Conservation (phyloP, 1,139 yeast species). For the Yamadazyma triangularis region DNA sequence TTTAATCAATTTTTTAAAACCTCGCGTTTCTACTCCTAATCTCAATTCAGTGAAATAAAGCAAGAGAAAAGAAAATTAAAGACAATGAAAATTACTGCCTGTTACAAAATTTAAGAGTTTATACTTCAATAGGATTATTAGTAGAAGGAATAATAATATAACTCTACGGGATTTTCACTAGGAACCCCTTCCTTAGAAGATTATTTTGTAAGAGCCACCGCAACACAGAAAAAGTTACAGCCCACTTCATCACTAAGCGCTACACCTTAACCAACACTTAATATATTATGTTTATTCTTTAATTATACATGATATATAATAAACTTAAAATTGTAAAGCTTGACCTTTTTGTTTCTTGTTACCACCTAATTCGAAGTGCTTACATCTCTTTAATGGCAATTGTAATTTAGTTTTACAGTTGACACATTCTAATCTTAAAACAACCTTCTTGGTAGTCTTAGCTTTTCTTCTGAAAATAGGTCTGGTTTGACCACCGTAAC, state of each 20-base stretch:
- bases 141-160: too few relatives aligned
- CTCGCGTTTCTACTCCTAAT: not conserved
- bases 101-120: too few relatives aligned
- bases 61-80: too few relatives aligned
- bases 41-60: too few relatives aligned
- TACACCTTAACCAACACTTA: too few relatives aligned
- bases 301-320: constrained; percentile 14
- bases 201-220: too few relatives aligned
- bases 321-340: constrained; percentile 84
- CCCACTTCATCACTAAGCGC: too few relatives aligned
- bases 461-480: constrained; percentile 99
- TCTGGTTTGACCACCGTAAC: constrained; percentile 99
- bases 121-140: too few relatives aligned
- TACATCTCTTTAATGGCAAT: constrained; percentile 98
- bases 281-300: constrained; percentile 9
- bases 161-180: too few relatives aligned
- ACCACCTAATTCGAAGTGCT: constrained; percentile 99
- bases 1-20: not conserved
- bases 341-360: constrained; percentile 99
- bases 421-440: constrained; percentile 98
- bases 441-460: constrained; percentile 99
- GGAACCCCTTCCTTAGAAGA: too few relatives aligned
- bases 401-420: constrained; percentile 98
- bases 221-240: too few relatives aligned
- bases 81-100: too few relatives aligned